Conservation (phyloP, 805 yeast species). For the Danielozyma ontarioensis region DNA sequence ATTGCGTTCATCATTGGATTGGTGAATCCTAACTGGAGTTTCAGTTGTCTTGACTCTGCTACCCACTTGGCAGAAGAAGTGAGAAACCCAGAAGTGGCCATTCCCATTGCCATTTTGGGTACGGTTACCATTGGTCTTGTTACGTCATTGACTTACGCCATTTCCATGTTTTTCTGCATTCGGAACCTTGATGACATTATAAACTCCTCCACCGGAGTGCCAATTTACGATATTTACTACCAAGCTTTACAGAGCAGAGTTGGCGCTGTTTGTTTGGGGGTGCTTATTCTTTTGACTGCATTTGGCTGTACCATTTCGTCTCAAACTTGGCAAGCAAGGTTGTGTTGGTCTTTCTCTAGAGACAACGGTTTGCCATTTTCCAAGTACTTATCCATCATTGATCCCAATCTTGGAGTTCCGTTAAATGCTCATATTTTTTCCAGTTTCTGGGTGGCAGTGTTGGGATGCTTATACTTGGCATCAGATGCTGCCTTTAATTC, state of each 20-base stretch:
- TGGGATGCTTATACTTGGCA: slow-evolving; percentile 34
- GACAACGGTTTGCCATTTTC: slow-evolving; percentile 41
- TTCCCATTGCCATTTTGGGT: slow-evolving; percentile 35
- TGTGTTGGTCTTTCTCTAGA: slow-evolving; percentile 40
- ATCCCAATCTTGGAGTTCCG: slow-evolving; percentile 35
- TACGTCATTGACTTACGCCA: slow-evolving; percentile 34
- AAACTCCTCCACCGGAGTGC: slow-evolving; percentile 29
- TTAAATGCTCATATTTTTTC: slow-evolving; percentile 37
- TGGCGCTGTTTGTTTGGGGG: slow-evolving; percentile 34
- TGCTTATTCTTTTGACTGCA: slow-evolving; percentile 30
- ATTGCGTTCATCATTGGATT: slow-evolving; percentile 17
- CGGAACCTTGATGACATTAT: slow-evolving; percentile 25
- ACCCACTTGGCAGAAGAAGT: slow-evolving; percentile 41
- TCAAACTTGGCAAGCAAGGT: slow-evolving; percentile 41
- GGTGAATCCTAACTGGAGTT: slow-evolving; percentile 19
- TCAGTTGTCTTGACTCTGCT: slow-evolving; percentile 37
- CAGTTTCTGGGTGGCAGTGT: slow-evolving; percentile 25
- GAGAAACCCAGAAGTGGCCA: slow-evolving; percentile 29
- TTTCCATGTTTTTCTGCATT: slow-evolving; percentile 37
- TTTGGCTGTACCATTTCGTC: slow-evolving; percentile 35
- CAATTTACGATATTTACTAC: slow-evolving; percentile 35
- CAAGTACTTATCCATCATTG: slow-evolving; percentile 30
- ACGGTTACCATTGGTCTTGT: slow-evolving; percentile 38
- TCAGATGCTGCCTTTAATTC: slow-evolving; percentile 37
- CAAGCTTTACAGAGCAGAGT: slow-evolving; percentile 30